Percentiles rank a stretch among this genome's conserved stretches.
Conservation (phyloP, 306 rosid species). For the Dalbergia oliveri region DNA sequence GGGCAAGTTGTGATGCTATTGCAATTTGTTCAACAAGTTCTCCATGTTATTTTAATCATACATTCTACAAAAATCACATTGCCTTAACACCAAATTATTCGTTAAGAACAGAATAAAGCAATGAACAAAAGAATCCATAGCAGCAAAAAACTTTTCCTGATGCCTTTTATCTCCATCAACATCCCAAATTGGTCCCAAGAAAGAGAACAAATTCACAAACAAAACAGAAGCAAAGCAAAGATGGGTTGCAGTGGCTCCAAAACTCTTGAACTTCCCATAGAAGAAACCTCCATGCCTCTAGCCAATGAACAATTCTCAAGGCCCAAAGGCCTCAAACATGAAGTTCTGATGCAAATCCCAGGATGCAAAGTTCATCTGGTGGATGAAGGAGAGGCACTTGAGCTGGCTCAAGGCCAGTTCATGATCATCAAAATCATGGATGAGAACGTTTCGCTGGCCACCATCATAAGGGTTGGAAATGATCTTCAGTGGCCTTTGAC, state of each 20-base stretch:
- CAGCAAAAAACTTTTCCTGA: conserved; percentile 26
- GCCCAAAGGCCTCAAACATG: conserved; percentile 54
- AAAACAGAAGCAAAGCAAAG: conserved; percentile 30
- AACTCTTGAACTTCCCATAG: conserved; percentile 10
- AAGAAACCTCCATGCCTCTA: neutral
- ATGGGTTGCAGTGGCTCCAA: conserved; percentile 69
- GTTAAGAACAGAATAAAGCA: conserved; percentile 64
- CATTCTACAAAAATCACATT: conserved; percentile 61
- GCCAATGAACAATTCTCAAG: conserved; percentile 33
- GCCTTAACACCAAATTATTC: conserved; percentile 35
- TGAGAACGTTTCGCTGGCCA: conserved; percentile 65
- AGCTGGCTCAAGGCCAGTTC: conserved; percentile 75
- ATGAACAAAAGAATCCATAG: conserved; percentile 39
- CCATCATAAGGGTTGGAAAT: conserved; percentile 72
- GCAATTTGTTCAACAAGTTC: conserved; percentile 47
- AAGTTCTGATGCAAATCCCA: conserved; percentile 68
- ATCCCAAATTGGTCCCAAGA: conserved; percentile 42
- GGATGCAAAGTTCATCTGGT: conserved; percentile 76
- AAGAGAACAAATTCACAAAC: conserved; percentile 29
- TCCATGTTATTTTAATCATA: conserved; percentile 30
- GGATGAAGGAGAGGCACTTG: conserved; percentile 81
- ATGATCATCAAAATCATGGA: conserved; percentile 65
- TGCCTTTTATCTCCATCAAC: conserved; percentile 20
- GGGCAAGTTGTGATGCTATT: conserved; percentile 37
- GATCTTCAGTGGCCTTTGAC: conserved; percentile 86